phyloP scores from a whole-genome alignment of 139 green algal genomes.

The Closterium sp. region DNA sequence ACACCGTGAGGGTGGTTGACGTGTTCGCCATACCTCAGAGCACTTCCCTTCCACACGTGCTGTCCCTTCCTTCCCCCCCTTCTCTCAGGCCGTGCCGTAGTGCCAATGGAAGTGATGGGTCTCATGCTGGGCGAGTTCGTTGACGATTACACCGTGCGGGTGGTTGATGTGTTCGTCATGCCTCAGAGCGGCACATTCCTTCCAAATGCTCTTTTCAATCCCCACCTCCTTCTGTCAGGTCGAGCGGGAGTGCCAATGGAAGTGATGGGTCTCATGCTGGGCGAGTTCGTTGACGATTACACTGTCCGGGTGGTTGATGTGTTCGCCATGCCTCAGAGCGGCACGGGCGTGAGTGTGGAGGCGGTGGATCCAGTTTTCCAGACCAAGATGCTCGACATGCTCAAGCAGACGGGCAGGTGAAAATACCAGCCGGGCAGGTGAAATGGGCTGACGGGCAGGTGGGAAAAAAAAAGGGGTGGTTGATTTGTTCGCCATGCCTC shows the following conservation, averaged over 20 bases:
- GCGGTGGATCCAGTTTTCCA: neutral
- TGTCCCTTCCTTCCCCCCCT: too few relatives aligned
- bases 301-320: conserved; percentile 97
- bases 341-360: neutral
- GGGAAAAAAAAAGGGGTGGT: conserved; percentile 70
- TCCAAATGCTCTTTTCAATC: too few relatives aligned
- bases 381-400: neutral
- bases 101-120: conserved; percentile 99
- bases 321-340: conserved; percentile 97
- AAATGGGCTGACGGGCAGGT: conserved; percentile 60
- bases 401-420: neutral
- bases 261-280: conserved; percentile 99
- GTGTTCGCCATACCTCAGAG: conserved; percentile 99
- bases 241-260: conserved; percentile 98
- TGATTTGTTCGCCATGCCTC: conserved; percentile 99
- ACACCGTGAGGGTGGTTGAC: conserved; percentile 96
- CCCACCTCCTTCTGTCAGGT: conserved; percentile 59
- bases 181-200: too few relatives aligned
- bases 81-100: conserved; percentile 74
- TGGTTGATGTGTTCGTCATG: conserved; percentile 72
- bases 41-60: too few relatives aligned
- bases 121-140: conserved; percentile 99
- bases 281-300: conserved; percentile 99
- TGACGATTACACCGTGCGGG: conserved; percentile 97
- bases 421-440: neutral